phyloP scores from a whole-genome alignment of 257 asterid genomes.

The Gynochthodes officinalis region DNA sequence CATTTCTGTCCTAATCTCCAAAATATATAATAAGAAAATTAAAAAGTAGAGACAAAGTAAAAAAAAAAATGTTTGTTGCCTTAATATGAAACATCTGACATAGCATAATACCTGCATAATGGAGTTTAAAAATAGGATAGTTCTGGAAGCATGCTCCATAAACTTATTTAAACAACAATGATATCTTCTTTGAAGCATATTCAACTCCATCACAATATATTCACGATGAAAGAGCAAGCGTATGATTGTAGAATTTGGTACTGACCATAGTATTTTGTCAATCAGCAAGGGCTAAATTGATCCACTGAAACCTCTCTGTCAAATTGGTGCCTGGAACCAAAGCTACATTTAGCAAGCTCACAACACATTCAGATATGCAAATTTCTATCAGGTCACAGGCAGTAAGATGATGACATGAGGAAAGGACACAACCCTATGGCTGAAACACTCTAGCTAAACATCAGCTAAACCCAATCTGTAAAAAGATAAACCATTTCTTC shows the following conservation, averaged over 20 bases:
- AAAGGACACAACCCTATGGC: not conserved
- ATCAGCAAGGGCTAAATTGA: conserved; percentile 85
- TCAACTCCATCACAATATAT: conserved; percentile 50
- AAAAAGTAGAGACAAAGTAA: not conserved
- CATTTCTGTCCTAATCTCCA: not conserved
- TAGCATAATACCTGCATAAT: conserved; percentile 57
- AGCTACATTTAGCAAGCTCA: conserved; percentile 13
- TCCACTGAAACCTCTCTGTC: conserved; percentile 71
- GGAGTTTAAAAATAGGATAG: conserved; percentile 70
- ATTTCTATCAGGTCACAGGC: not conserved
- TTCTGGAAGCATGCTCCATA: conserved; percentile 67
- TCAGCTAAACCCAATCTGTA: not conserved
- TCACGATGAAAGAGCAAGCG: conserved; percentile 85
- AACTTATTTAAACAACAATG: conserved; percentile 54
- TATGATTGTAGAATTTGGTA: conserved; percentile 62
- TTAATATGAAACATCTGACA: conserved; percentile 4
- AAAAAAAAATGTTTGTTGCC: not conserved
- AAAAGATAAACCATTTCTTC: not conserved
- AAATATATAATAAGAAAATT: not conserved
- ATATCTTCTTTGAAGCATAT: conserved; percentile 43
- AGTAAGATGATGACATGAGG: not conserved
- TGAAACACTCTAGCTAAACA: not conserved
- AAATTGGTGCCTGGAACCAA: conserved; percentile 71
- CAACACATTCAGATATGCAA: not conserved
- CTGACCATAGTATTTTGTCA: conserved; percentile 66